These are phyloP conservation scores for Fusarium sterilihyphosum DNA, from an alignment of 2,329 filamentous ascomycete species.

Conservation along the genomic window DNA sequence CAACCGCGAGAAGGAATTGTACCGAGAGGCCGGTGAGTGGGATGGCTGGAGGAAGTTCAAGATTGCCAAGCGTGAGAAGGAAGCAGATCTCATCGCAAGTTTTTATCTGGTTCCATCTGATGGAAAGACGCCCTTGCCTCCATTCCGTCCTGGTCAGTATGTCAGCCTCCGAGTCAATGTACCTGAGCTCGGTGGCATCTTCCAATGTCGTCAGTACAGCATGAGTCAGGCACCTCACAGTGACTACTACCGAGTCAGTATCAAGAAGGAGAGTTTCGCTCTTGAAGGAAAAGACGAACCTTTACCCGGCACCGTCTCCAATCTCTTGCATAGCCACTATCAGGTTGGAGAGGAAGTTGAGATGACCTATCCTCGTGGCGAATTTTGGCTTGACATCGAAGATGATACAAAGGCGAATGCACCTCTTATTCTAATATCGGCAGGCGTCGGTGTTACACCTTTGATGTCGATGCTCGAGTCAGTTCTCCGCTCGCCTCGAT, in stretches of 20 bases:
- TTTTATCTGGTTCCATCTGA: slow-evolving; percentile 73
- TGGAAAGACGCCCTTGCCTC: slow-evolving; percentile 60
- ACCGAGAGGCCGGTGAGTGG: slow-evolving; percentile 65
- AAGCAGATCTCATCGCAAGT: slow-evolving; percentile 72
- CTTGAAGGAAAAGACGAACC: background rate
- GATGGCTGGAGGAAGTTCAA: slow-evolving; percentile 71
- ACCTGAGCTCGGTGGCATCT: slow-evolving; percentile 59
- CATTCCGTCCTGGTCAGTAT: background rate
- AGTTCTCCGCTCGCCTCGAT: background rate
- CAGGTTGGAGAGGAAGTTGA: slow-evolving; percentile 5
- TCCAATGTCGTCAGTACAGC: slow-evolving; percentile 75
- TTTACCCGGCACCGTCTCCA: background rate
- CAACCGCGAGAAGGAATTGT: slow-evolving; percentile 67
- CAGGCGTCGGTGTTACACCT: background rate
- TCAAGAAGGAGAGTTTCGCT: slow-evolving; percentile 56
- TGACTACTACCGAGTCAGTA: slow-evolving; percentile 71
- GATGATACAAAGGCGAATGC: background rate
- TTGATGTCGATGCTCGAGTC: background rate
- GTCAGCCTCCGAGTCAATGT: slow-evolving; percentile 55
- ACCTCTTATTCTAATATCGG: background rate
- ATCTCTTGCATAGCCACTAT: slow-evolving; percentile 1
- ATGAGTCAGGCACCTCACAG: slow-evolving; percentile 69
- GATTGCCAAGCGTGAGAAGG: slow-evolving; percentile 68
- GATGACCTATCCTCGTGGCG: background rate
- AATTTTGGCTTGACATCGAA: slow-evolving; percentile 3